phyloP scores from a whole-genome alignment of 1,284 basidiomycete species.

The Trichosporon faecale region DNA sequence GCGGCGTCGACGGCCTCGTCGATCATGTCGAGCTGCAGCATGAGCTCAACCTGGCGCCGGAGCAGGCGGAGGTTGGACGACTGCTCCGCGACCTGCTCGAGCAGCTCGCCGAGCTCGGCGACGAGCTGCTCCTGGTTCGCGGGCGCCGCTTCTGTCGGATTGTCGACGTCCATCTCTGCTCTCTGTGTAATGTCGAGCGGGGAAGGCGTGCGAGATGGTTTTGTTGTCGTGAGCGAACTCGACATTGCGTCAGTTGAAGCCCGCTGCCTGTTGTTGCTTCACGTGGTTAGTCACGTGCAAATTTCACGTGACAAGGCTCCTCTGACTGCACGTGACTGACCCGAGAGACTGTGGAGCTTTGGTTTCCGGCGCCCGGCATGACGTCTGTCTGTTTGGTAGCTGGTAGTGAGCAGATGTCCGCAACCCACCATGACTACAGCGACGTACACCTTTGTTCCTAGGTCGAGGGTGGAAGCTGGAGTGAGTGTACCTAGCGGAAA shows the following conservation, averaged over 20 bases:
- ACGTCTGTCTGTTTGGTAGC: neutral
- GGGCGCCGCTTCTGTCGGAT: neutral
- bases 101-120: slow-evolving; percentile 30
- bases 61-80: slow-evolving; percentile 38
- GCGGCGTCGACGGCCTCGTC: slow-evolving; percentile 29
- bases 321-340: neutral
- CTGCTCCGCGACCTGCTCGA: slow-evolving; percentile 29
- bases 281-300: neutral
- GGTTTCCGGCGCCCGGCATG: neutral
- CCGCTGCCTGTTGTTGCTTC: neutral
- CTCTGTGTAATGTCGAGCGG: neutral
- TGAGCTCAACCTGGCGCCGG: slow-evolving; percentile 35
- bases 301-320: neutral
- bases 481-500: neutral
- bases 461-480: neutral
- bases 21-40: slow-evolving; percentile 30
- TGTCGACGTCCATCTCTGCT: slow-evolving; percentile 6
- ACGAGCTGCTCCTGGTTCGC: slow-evolving; percentile 19
- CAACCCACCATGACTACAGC: neutral
- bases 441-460: neutral
- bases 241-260: neutral
- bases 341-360: neutral
- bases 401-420: neutral
- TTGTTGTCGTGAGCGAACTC: neutral
- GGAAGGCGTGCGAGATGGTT: neutral